Percentiles rank a stretch among this genome's conserved stretches.
These are phyloP conservation scores for Macrolepiota fuliginosa DNA, from an alignment of 768 basidiomycete genomes.

Conservation along the genomic window DNA sequence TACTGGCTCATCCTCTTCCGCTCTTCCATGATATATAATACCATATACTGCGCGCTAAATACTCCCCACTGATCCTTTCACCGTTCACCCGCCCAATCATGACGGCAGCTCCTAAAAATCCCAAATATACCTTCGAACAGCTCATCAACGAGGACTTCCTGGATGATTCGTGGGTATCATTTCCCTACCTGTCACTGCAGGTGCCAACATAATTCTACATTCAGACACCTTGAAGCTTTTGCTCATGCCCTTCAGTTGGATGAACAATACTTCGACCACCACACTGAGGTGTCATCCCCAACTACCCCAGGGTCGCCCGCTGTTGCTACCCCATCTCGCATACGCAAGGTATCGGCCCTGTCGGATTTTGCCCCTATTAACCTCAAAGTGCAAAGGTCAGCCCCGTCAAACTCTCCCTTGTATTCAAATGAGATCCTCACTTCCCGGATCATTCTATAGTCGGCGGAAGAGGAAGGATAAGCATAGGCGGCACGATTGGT, in stretches of 20 bases:
- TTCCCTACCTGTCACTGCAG: not conserved
- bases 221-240: constrained; percentile 68
- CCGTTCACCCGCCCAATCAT: not conserved
- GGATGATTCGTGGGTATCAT: constrained; percentile 59
- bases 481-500: constrained; percentile 60
- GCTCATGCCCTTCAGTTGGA: constrained; percentile 67
- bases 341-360: constrained; percentile 79
- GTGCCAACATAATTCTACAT: constrained; percentile 1
- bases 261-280: constrained; percentile 42
- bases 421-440: not conserved
- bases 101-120: not conserved
- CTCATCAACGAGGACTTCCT: constrained; percentile 58
- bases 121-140: constrained; percentile 23
- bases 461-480: constrained; percentile 34
- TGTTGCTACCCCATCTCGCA: constrained; percentile 36
- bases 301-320: constrained; percentile 38
- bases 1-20: not conserved
- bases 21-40: not conserved
- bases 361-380: constrained; percentile 93
- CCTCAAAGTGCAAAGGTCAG: constrained; percentile 73
- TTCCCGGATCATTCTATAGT: not conserved
- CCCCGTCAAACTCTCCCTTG: not conserved
- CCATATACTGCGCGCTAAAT: not conserved
- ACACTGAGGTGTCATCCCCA: constrained; percentile 32
- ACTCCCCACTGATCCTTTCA: not conserved